Conservation (phyloP, 805 yeast genomes). For the Lachancea cidri region DNA sequence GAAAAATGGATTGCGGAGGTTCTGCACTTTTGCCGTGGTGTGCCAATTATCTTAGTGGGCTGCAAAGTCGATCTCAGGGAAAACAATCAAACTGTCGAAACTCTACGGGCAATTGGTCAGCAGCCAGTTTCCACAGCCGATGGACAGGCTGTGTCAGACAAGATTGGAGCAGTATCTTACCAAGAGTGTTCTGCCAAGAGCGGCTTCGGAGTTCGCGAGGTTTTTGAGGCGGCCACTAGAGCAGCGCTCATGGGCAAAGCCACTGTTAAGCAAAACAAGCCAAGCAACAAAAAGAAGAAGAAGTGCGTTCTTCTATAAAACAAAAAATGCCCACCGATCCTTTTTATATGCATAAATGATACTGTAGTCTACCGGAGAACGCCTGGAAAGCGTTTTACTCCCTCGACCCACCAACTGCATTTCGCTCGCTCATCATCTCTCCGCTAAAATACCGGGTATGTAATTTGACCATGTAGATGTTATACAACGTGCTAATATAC, state of each 20-base stretch:
- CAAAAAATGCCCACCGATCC: not conserved
- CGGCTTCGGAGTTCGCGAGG: conserved; percentile 89
- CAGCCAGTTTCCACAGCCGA: conserved; percentile 77
- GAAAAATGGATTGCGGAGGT: conserved; percentile 96
- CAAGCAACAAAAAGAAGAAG: conserved; percentile 52
- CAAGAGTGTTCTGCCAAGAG: conserved; percentile 91
- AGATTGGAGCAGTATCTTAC: conserved; percentile 82
- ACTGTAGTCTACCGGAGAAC: not conserved
- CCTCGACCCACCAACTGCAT: not conserved
- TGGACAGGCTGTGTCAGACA: conserved; percentile 82
- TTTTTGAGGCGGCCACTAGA: conserved; percentile 87
- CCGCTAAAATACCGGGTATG: not conserved
- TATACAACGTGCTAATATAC: not conserved
- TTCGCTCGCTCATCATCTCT: not conserved
- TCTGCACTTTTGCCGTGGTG: conserved; percentile 88
- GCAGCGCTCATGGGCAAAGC: conserved; percentile 71
- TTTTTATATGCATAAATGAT: not conserved
- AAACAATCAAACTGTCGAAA: conserved; percentile 72
- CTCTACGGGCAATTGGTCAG: conserved; percentile 66
- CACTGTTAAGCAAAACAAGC: conserved; percentile 24
- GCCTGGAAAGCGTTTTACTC: not conserved
- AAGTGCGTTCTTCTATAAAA: conserved; percentile 64
- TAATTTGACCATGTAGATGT: not conserved
- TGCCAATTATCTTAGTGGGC: conserved; percentile 88
- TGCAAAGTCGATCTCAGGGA: conserved; percentile 87